Base-by-base conservation (phyloP, 23 red algal species). In the Gracilaria caudata region DNA sequence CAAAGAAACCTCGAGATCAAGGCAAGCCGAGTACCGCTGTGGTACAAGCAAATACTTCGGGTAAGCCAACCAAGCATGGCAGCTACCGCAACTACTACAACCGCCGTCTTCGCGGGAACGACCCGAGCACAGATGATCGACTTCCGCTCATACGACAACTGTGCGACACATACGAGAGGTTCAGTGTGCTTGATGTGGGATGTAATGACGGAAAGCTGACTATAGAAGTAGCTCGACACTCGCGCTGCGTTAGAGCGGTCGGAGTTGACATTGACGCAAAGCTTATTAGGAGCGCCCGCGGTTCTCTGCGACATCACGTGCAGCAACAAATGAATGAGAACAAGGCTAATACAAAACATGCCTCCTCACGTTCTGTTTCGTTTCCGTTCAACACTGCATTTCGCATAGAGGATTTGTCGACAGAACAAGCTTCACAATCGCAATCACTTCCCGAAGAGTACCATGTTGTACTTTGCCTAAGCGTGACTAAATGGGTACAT, bases 401-500 rank as follows among this genome's bases (percentile, higher is more conserved):
- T 77, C 89, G 81, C 47, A 30, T 51, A 20, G 89, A 83, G 51
- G 79, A 92, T 53, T 57, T 92, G 16, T 65, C 79, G 7, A 17
- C 63, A 19, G 80, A 77, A 38, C 51, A 49, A 12, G 51, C 53
- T 16, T 64, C 80, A 4, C 29, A 49, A 41, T 26, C 60, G 26
- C 66, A 56, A 45, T 56, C 56, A 3, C 54, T 58, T 35, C 11
- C 41, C 20, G 68, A 63, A 11, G 58, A 73, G 34, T 95, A 86
- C 51, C 76, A 95, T 47, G 40, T 95, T 35, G 86, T 95, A 17
- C 64, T 90, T 45, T 80, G 87, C 29, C 73, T 95, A 2, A 90
- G 84, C 78, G 93, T 95, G 4, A 90, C 86, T 39, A 95, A 95
- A 60, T 95, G 93, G 93, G 87, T 95, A 19, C 93, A 95, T 53